Conservation (phyloP, 345 rosid species). For the Eucalyptus regnans region DNA sequence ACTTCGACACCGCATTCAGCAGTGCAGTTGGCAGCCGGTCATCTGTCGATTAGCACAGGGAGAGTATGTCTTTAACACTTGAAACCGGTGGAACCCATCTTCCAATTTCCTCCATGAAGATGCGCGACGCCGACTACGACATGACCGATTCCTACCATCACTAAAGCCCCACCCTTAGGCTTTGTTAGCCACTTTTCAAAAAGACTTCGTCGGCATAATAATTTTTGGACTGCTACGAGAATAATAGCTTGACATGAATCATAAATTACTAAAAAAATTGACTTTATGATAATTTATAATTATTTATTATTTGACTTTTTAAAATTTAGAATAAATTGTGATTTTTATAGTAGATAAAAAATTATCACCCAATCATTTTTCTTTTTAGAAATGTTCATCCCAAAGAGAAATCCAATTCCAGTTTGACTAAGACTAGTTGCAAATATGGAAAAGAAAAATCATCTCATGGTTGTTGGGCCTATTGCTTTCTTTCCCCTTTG, state of each 20-base stretch:
- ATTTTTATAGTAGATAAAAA: too few relatives aligned
- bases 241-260: rapidly evolving
- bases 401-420: background rate
- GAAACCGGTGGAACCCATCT: too few relatives aligned
- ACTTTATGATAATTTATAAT: too few relatives aligned
- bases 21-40: background rate
- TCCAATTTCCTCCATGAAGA: too few relatives aligned
- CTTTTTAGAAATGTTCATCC: background rate
- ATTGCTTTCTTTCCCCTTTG: background rate
- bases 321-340: rapidly evolving
- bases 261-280: rapidly evolving
- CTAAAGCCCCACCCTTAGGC: too few relatives aligned
- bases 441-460: background rate
- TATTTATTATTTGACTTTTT: too few relatives aligned
- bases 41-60: background rate
- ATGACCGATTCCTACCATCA: too few relatives aligned
- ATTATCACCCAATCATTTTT: too few relatives aligned
- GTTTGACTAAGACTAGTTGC: background rate
- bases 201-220: too few relatives aligned
- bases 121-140: too few relatives aligned
- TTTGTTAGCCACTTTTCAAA: too few relatives aligned
- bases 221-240: rapidly evolving
- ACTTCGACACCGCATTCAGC: background rate
- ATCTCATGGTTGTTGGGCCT: background rate
- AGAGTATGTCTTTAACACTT: background rate